Conservation (phyloP, 1,284 basidiomycete genomes). For the Puccinia hordei region DNA sequence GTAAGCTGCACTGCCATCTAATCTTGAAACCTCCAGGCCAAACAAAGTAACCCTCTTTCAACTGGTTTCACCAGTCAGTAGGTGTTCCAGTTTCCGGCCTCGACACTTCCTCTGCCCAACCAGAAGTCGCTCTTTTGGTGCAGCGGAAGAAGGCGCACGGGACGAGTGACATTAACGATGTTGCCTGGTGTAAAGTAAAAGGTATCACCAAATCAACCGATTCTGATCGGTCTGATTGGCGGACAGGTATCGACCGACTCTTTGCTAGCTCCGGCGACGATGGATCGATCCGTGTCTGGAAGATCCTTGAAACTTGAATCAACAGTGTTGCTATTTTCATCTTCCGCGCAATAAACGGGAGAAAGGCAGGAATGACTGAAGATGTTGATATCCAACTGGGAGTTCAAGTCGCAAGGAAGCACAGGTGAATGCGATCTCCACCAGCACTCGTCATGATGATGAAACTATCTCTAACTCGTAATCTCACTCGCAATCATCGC, state of each 20-base stretch:
- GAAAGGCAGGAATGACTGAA: no score
- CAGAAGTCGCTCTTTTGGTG: slow-evolving; percentile 60
- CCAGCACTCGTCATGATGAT: no score
- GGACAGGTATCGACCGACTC: slow-evolving; percentile 65
- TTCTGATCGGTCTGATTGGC: slow-evolving; percentile 51
- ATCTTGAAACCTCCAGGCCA: background rate
- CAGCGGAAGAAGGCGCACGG: slow-evolving; percentile 68
- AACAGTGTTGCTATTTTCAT: no score
- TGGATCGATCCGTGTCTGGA: slow-evolving; percentile 60
- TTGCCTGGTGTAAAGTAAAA: slow-evolving; percentile 68
- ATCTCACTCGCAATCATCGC: no score
- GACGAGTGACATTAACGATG: slow-evolving; percentile 74
- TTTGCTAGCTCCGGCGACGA: slow-evolving; percentile 80
- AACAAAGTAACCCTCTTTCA: background rate
- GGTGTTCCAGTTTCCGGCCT: slow-evolving; percentile 53
- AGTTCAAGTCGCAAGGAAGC: no score
- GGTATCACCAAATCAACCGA: slow-evolving; percentile 50
- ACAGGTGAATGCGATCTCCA: no score
- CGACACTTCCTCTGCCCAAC: slow-evolving; percentile 53
- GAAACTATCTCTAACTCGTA: no score
- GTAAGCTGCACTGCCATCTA: slow-evolving; percentile 53
- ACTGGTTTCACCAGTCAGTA: slow-evolving; percentile 33
- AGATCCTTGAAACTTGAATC: slow-evolving; percentile 7
- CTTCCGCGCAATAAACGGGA: no score
- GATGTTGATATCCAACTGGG: no score